Evolutionary conservation across 495 filamentous ascomycete genomes (phyloP).

Genomic region (Aspergillus avenaceus): DNA sequence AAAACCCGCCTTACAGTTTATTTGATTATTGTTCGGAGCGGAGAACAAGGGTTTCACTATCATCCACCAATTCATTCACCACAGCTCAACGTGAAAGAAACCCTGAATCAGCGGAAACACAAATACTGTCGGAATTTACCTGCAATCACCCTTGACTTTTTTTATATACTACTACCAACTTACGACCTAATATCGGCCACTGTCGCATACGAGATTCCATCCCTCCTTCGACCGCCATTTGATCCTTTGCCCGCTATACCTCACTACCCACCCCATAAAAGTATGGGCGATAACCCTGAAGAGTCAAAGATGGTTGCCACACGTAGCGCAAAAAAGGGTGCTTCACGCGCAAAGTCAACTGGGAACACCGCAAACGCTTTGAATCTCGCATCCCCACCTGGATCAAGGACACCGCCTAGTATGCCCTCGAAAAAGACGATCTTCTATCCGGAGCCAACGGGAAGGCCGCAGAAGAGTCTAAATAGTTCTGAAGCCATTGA

Average conservation of each 20-base stretch:
- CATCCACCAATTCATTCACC: conserved; percentile 12
- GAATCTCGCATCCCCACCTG: conserved; percentile 38
- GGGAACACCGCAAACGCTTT: conserved; percentile 18
- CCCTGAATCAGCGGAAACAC: conserved; percentile 5
- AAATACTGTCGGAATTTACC: not conserved
- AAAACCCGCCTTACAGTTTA: conserved; percentile 9
- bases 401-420: conserved; percentile 43
- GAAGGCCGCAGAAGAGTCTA: conserved; percentile 21
- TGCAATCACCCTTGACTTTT: not conserved
- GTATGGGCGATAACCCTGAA: conserved; percentile 22
- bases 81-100: conserved; percentile 5
- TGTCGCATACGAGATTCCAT: conserved; percentile 19
- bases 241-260: too few relatives aligned
- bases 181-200: conserved; percentile 13
- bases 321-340: conserved; percentile 11
- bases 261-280: conserved; percentile 1
- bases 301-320: conserved; percentile 9
- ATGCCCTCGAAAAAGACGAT: conserved; percentile 38
- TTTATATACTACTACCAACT: conserved; percentile 4
- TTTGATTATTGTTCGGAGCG: conserved; percentile 21
- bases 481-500: conserved; percentile 56
- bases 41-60: conserved; percentile 13
- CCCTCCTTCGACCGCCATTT: conserved; percentile 18
- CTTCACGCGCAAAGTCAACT: conserved; percentile 13
- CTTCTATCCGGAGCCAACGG: conserved; percentile 32